Evolutionary conservation across 495 filamentous ascomycete species (phyloP).

Genomic region (Penicillium canescens): DNA sequence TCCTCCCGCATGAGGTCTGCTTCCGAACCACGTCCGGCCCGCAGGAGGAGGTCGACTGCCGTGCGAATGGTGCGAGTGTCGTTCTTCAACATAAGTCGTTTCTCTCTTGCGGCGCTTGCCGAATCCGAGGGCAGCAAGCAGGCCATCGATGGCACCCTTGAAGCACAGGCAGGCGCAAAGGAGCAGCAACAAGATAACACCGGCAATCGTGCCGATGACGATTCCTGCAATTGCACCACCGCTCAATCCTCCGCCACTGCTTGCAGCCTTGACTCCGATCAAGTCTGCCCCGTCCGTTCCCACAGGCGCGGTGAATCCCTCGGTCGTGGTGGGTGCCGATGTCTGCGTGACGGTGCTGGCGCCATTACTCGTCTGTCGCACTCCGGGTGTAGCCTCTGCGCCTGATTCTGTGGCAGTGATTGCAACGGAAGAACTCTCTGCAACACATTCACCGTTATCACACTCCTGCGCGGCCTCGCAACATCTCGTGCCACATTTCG

Average conservation of each 20-base stretch:
- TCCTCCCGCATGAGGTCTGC: conserved; percentile 48
- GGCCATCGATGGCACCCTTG: conserved; percentile 60
- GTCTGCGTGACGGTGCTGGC: conserved; percentile 55
- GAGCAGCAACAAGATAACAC: conserved; percentile 68
- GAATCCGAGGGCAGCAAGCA: conserved; percentile 68
- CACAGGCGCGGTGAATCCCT: conserved; percentile 58
- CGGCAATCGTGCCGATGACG: conserved; percentile 83
- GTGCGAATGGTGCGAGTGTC: conserved; percentile 56
- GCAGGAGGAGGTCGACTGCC: conserved; percentile 53
- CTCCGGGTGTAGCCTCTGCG: conserved; percentile 49
- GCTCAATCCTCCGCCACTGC: conserved; percentile 58
- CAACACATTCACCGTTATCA: conserved; percentile 36
- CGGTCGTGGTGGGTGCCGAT: conserved; percentile 55
- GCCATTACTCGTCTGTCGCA: conserved; percentile 69
- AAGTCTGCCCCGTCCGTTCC: conserved; percentile 50
- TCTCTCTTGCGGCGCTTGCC: conserved; percentile 50
- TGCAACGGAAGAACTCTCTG: conserved; percentile 39
- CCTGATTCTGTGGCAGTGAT: conserved; percentile 32
- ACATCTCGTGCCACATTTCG: conserved; percentile 71
- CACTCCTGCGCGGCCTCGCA: conserved; percentile 75
- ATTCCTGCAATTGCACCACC: conserved; percentile 93
- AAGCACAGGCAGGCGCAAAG: conserved; percentile 75
- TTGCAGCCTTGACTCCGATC: conserved; percentile 42
- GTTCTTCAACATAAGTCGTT: conserved; percentile 68
- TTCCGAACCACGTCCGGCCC: conserved; percentile 68